These are phyloP conservation scores for Lecanosticta acicola DNA, from an alignment of 2,329 filamentous ascomycete genomes.

Conservation along the genomic window DNA sequence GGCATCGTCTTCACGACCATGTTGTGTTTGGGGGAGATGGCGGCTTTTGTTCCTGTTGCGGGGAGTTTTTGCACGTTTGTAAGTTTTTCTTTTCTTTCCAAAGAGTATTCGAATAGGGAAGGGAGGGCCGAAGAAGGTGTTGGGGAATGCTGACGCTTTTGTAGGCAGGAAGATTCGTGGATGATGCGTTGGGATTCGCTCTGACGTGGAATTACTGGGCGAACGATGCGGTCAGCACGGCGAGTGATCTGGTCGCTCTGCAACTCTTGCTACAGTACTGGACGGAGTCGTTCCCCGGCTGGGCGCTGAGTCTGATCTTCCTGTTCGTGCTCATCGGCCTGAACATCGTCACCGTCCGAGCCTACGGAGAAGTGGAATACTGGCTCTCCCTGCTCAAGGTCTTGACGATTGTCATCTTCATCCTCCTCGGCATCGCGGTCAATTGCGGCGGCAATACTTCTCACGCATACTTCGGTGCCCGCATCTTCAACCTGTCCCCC, in stretches of 20 bases:
- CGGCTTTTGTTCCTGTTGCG: constrained; percentile 69
- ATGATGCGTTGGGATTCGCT: constrained; percentile 73
- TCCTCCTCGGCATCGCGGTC: constrained; percentile 57
- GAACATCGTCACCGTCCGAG: constrained; percentile 50
- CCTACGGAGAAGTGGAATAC: constrained; percentile 51
- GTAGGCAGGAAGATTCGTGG: constrained; percentile 6
- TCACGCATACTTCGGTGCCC: constrained; percentile 67
- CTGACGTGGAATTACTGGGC: constrained; percentile 60
- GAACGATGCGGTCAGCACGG: constrained; percentile 58
- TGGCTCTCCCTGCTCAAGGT: constrained; percentile 54
- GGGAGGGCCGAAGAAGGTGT: no score
- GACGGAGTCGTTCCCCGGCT: constrained; percentile 58
- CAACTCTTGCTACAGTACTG: constrained; percentile 58
- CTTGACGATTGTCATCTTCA: constrained; percentile 52
- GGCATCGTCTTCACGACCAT: constrained; percentile 73
- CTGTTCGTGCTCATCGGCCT: constrained; percentile 50
- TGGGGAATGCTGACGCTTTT: no score
- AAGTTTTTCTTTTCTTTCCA: no score
- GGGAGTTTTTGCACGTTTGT: constrained; percentile 64
- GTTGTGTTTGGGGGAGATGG: constrained; percentile 77
- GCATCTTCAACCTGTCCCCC: constrained; percentile 56
- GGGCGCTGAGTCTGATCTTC: constrained; percentile 58
- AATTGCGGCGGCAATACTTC: constrained; percentile 59
- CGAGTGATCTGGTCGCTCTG: constrained; percentile 55
- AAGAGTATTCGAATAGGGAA: no score